These are phyloP conservation scores for Kuraishia hungarica DNA, from an alignment of 805 yeast species.

Conservation along the genomic window DNA sequence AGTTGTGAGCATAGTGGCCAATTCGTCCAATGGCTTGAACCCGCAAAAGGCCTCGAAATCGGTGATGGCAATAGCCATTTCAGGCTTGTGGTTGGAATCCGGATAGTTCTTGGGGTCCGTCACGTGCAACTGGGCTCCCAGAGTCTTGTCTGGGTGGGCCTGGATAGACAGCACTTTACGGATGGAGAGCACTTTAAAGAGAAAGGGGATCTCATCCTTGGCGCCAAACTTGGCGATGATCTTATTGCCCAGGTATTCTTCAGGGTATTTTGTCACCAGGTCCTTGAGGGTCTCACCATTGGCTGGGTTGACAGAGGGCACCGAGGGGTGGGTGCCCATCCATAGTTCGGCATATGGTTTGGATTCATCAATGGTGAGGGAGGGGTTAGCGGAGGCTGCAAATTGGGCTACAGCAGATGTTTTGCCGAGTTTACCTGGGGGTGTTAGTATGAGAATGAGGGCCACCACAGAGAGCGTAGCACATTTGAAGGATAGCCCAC, in stretches of 20 bases:
- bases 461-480: no score
- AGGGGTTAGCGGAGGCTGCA: conserved; percentile 63
- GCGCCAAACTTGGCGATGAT: conserved; percentile 63
- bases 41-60: conserved; percentile 98
- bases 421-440: conserved; percentile 59
- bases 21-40: conserved; percentile 80
- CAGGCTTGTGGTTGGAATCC: conserved; percentile 98
- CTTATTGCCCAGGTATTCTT: conserved; percentile 44
- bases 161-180: conserved; percentile 90
- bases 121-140: conserved; percentile 69
- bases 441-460: conserved; percentile 2
- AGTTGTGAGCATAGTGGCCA: conserved; percentile 55
- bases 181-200: conserved; percentile 91
- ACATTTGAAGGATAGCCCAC: no score
- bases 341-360: conserved; percentile 96
- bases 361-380: conserved; percentile 52
- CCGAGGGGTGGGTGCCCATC: conserved; percentile 98
- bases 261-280: conserved; percentile 52
- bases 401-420: conserved; percentile 84
- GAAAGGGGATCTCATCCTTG: conserved; percentile 71
- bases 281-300: conserved; percentile 58
- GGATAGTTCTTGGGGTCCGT: conserved; percentile 92
- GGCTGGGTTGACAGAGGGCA: conserved; percentile 60
- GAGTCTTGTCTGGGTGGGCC: conserved; percentile 92
- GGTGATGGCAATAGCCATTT: conserved; percentile 97